Percentiles rank a stretch among this genome's conserved stretches.
Conservation (phyloP, 306 rosid genomes). For the Rubus parviflorus region DNA sequence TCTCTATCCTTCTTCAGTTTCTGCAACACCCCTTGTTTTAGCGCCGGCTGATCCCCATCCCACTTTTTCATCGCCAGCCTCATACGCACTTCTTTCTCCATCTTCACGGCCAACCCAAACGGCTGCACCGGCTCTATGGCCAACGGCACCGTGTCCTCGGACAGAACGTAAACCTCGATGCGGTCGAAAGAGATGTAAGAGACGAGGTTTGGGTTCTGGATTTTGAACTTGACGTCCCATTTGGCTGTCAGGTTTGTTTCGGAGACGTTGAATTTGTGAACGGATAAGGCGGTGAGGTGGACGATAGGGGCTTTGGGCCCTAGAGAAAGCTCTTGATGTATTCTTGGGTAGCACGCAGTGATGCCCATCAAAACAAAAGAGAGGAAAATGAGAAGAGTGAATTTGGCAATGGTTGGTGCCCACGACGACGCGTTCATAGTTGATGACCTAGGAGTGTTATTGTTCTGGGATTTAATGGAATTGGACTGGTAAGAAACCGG, state of each 20-base stretch:
- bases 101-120: background rate
- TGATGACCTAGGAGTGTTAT: background rate
- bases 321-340: background rate
- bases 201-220: background rate
- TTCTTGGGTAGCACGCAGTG: background rate
- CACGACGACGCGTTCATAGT: background rate
- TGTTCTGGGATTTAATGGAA: background rate
- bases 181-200: constrained; percentile 7
- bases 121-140: constrained; percentile 4
- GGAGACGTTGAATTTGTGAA: constrained; percentile 5
- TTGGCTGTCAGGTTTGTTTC: constrained; percentile 6
- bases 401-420: background rate
- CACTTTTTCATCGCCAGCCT: background rate
- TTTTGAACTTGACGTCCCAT: constrained; percentile 14
- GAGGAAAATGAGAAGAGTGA: background rate
- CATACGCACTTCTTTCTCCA: background rate
- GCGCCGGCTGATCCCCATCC: constrained; percentile 17
- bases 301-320: constrained; percentile 3
- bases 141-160: constrained; percentile 1
- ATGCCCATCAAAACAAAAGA: background rate
- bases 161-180: background rate
- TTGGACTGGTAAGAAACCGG: constrained; percentile 6
- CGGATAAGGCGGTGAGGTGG: background rate
- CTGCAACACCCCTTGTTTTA: constrained; percentile 12
- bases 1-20: constrained; percentile 9